Base-by-base conservation (phyloP, 768 basidiomycete genomes). In the Porphyrellus cyaneotinctus region DNA sequence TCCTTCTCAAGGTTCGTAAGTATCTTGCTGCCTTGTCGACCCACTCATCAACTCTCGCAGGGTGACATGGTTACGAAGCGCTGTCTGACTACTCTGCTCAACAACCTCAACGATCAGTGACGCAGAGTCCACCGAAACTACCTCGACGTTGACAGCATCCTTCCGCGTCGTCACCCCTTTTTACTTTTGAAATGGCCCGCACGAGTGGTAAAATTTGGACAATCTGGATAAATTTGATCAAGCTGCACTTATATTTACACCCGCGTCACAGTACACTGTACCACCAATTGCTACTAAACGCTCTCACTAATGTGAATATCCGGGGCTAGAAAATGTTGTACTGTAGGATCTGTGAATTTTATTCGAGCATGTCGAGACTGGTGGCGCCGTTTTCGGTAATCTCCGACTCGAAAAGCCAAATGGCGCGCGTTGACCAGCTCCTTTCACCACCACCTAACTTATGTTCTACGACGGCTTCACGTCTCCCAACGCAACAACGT, bases 41-140 rank as follows among this genome's bases (percentile, higher is more conserved):
- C 26, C 12, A 37, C 61, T 72, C 45, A 70, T 43, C 38, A 17
- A 5, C 12, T 18, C 32, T 26, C 18, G 10, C 58, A 92, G 90
- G 94, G 94, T 44, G 97, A 99, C 64, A 92, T 95, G 86, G 97
- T 98, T 59, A 99, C 97, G 24, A 95, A 95, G 75, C 81, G 92
- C 63, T 95, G 92, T 71, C 77, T 95, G 53, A 89, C 90, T 43
- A 94, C 91, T 30, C 78, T 95, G 30, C 78, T 95, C 54, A 88
- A 91, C 70, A 94, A 95, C 70, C 76, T 95, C 58, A 86, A 84
- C 58, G 88, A 90, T 67, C 78, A 81, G 55, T 85, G 47, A 68
- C 17, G 17, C 38, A 26, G 28, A 13, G 26, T 9, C n/a, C n/a
- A n/a, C n/a, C n/a, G 28, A 23, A 18, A 39, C 44, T 43, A 24